Conservation (phyloP, 2,329 filamentous ascomycete species). For the Emergomyces orientalis region DNA sequence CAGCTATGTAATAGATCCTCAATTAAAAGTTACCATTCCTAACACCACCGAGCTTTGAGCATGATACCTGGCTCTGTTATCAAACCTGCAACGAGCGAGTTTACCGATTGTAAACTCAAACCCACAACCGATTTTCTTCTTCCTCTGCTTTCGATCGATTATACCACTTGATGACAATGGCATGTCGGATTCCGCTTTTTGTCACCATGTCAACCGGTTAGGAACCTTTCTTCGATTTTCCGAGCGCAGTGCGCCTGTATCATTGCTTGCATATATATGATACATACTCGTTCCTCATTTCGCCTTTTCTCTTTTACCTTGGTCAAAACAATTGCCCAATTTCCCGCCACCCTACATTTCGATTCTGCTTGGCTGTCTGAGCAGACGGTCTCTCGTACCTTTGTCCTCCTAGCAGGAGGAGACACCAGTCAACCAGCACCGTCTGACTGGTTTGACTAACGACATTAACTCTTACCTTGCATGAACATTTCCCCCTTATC, state of each 20-base stretch:
- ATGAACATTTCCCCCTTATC: not conserved
- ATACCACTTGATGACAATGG: not conserved
- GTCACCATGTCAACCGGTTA: not conserved
- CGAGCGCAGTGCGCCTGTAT: constrained; percentile 2
- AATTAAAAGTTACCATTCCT: constrained; percentile 11
- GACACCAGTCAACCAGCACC: not conserved
- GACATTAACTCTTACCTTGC: not conserved
- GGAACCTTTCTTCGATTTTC: not conserved
- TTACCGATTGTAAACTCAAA: not conserved
- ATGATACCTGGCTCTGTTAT: not conserved
- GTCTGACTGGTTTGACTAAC: not conserved
- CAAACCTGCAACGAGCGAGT: too few species aligned
- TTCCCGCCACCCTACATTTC: too few species aligned
- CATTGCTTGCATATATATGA: not conserved
- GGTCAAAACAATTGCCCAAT: not conserved
- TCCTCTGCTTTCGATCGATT: not conserved
- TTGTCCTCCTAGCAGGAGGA: not conserved
- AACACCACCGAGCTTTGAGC: not conserved
- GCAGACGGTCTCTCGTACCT: not conserved
- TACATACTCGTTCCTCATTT: not conserved
- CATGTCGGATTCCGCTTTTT: not conserved
- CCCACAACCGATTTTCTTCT: not conserved
- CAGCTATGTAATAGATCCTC: constrained; percentile 6
- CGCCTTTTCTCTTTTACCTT: not conserved
- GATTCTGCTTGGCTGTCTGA: not conserved